A percentile compares a stretch with the other conserved stretches of the same genome.
Conservation (phyloP, 805 yeast species). For the Metschnikowia santaceciliae region DNA sequence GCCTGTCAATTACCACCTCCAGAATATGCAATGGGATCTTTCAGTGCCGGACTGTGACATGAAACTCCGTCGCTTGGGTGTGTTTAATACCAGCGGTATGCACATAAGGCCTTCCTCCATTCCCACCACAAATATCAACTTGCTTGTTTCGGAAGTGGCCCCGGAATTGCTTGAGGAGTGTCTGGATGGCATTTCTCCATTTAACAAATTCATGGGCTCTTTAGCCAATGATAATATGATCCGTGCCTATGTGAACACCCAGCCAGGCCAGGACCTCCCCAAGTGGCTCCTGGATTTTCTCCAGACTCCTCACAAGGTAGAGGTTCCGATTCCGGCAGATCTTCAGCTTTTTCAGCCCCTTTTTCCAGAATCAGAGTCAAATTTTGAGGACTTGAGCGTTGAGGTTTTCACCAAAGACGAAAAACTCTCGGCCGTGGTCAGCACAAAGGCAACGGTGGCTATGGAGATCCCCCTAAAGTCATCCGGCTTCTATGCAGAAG, state of each 20-base stretch:
- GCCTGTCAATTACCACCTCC: constrained; percentile 12
- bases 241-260: background rate
- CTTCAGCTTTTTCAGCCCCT: background rate
- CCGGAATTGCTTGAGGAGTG: constrained; percentile 19
- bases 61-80: constrained; percentile 21
- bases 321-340: background rate
- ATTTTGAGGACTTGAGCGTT: background rate
- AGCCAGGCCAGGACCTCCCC: background rate
- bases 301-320: background rate
- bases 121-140: constrained; percentile 18
- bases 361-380: background rate
- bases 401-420: background rate
- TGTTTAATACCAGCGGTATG: constrained; percentile 19
- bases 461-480: background rate
- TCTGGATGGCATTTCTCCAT: constrained; percentile 17
- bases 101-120: constrained; percentile 14
- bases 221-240: constrained; percentile 16
- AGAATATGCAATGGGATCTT: constrained; percentile 26
- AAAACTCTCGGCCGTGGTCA: background rate
- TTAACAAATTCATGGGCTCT: constrained; percentile 20
- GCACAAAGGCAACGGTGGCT: background rate
- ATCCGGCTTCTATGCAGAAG: background rate
- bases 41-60: constrained; percentile 25
- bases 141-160: constrained; percentile 20
- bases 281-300: background rate